phyloP scores from a whole-genome alignment of 2,329 filamentous ascomycete species.

The Aspergillus fischeri region DNA sequence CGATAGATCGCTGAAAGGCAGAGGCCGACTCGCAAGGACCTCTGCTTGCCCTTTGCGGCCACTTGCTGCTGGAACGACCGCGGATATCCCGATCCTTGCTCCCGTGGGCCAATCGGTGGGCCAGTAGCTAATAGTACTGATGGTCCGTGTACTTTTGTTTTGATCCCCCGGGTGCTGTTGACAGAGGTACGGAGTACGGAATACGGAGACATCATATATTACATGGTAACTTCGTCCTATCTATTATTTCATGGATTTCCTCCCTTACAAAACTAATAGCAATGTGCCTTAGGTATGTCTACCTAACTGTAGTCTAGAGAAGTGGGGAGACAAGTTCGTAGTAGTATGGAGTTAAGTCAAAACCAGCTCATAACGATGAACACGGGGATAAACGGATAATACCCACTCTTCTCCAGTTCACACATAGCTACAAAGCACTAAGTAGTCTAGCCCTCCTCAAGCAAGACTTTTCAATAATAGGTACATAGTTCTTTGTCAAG shows the following conservation, averaged over 20 bases:
- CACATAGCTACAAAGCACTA: background rate
- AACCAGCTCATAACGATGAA: background rate
- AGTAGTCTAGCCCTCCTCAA: background rate
- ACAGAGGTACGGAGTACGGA: background rate
- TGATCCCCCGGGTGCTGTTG: background rate
- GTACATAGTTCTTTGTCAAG: background rate
- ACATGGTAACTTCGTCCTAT: too few relatives aligned
- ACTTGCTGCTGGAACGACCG: slow-evolving; percentile 27
- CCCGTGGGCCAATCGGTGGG: slow-evolving; percentile 31
- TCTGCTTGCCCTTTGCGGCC: slow-evolving; percentile 32
- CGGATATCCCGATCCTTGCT: slow-evolving; percentile 25
- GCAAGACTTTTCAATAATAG: background rate
- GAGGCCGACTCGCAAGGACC: slow-evolving; percentile 17
- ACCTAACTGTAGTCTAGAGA: too few relatives aligned
- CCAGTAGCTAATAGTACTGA: background rate
- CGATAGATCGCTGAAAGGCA: slow-evolving; percentile 2
- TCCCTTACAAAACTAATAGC: too few relatives aligned
- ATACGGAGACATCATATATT: too few relatives aligned
- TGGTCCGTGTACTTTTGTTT: slow-evolving; percentile 29
- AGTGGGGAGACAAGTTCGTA: too few relatives aligned
- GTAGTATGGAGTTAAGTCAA: too few relatives aligned
- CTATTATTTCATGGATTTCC: too few relatives aligned
- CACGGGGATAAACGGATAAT: background rate
- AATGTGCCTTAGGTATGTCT: too few relatives aligned
- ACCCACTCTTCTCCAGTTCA: background rate